These are phyloP conservation scores for Magnolia kwangsiensis DNA, from an alignment of 164 flowering plant genomes.

Conservation along the genomic window DNA sequence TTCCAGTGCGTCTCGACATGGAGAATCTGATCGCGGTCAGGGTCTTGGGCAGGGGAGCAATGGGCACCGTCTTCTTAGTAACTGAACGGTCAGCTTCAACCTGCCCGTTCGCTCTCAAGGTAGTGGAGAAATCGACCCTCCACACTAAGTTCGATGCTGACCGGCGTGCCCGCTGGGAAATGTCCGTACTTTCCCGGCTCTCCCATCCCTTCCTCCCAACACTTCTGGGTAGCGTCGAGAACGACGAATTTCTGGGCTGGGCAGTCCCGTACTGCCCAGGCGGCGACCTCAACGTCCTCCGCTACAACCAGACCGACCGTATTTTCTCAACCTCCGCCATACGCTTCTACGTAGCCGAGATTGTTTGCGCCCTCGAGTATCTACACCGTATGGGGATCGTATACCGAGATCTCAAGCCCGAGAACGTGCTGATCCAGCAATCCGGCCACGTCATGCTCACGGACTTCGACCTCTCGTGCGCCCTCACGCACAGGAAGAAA, in stretches of 20 bases:
- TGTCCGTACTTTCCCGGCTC: conserved; percentile 55
- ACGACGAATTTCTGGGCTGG: conserved; percentile 61
- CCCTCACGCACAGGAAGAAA: conserved; percentile 9
- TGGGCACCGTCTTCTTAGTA: conserved; percentile 92
- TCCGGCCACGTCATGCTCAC: conserved; percentile 77
- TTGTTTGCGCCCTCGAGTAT: conserved; percentile 66
- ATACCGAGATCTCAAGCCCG: conserved; percentile 85
- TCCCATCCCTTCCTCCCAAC: conserved; percentile 70
- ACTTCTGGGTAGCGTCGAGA: conserved; percentile 51
- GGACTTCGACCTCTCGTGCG: conserved; percentile 69
- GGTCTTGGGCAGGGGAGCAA: conserved; percentile 84
- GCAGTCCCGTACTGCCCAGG: conserved; percentile 86
- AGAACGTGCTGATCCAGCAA: conserved; percentile 61
- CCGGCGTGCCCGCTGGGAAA: conserved; percentile 89
- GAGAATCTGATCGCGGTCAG: conserved; percentile 47
- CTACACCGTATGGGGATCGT: conserved; percentile 62
- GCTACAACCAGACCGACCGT: conserved; percentile 57
- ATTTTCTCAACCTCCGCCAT: conserved; percentile 60
- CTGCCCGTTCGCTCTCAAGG: conserved; percentile 78
- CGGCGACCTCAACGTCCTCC: conserved; percentile 88
- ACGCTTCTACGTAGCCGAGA: conserved; percentile 70
- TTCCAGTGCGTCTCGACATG: conserved; percentile 31
- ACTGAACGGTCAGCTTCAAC: conserved; percentile 19
- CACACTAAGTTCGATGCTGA: conserved; percentile 52
- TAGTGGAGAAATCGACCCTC: conserved; percentile 52